Conservation (phyloP, 202 grass and related monocot genomes). For the Zizania palustris region DNA sequence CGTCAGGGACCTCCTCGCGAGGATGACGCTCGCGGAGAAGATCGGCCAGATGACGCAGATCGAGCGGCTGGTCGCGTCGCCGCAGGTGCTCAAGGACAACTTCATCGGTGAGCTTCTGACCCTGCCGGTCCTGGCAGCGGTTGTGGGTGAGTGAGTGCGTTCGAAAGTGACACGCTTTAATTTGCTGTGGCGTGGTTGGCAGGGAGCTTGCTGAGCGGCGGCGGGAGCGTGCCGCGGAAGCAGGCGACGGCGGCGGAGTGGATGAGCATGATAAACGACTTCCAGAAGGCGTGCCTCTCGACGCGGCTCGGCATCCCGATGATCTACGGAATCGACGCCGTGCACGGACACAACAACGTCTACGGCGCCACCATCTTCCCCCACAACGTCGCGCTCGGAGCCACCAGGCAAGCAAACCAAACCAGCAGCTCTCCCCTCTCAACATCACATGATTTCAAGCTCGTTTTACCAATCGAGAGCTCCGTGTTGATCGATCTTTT, state of each 20-base stretch:
- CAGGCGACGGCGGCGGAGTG: constrained; percentile 48
- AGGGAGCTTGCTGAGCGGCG: constrained; percentile 65
- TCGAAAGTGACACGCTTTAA: background rate
- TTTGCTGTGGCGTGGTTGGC: background rate
- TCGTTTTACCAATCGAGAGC: too few species aligned
- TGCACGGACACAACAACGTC: constrained; percentile 59
- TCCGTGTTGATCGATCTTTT: too few species aligned
- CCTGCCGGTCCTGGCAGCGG: too few species aligned
- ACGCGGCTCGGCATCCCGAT: constrained; percentile 62
- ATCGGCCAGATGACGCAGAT: constrained; percentile 97
- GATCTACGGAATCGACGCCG: constrained; percentile 71
- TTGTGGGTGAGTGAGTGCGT: background rate
- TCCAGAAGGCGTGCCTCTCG: constrained; percentile 49
- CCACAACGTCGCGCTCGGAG: constrained; percentile 66
- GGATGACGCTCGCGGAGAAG: constrained; percentile 85
- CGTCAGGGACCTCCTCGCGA: constrained; percentile 57
- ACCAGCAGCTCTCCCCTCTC: too few species aligned
- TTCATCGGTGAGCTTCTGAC: constrained; percentile 53
- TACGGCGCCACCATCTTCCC: constrained; percentile 66
- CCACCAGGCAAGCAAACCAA: constrained; percentile 41
- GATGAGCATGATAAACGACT: constrained; percentile 50
- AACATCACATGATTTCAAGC: too few species aligned
- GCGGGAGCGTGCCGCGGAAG: constrained; percentile 50
- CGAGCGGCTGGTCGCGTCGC: constrained; percentile 66
- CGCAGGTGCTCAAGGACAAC: constrained; percentile 65